phyloP scores from a whole-genome alignment of 1,139 yeast species.

The Suzukiozyma palmioleophila region DNA sequence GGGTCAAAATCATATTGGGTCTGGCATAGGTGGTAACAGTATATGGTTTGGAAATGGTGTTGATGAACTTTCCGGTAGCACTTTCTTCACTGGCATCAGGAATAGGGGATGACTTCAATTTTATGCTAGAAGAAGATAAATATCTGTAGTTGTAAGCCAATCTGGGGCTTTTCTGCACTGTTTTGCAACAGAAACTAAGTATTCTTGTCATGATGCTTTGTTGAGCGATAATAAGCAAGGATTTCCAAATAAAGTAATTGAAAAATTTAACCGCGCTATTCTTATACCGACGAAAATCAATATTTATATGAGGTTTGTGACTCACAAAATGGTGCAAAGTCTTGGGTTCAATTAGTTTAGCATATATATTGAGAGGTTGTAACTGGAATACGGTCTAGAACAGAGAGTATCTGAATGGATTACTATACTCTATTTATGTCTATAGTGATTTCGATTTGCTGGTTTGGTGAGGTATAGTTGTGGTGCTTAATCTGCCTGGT shows the following conservation, averaged over 20 bases:
- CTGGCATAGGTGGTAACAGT: constrained; percentile 81
- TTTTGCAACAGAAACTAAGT: not conserved
- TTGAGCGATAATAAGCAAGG: not conserved
- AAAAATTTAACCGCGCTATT: constrained; percentile 5
- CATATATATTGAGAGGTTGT: not conserved
- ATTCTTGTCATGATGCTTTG: not conserved
- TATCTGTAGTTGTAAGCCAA: not conserved
- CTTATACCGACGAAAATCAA: not conserved
- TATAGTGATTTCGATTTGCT: constrained; percentile 54
- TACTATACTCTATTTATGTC: constrained; percentile 45
- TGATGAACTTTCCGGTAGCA: constrained; percentile 29
- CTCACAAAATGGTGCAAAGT: not conserved
- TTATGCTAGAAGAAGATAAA: not conserved
- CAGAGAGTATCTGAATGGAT: not conserved
- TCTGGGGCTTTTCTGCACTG: too few species aligned
- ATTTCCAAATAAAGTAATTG: constrained; percentile 4
- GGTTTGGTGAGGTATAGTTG: constrained; percentile 21
- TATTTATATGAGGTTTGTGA: not conserved
- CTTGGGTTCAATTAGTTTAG: not conserved
- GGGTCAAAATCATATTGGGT: constrained; percentile 66
- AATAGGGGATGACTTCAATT: constrained; percentile 1
- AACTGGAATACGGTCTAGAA: not conserved
- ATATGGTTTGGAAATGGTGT: constrained; percentile 45
- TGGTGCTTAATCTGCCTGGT: constrained; percentile 22
- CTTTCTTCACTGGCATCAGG: constrained; percentile 17